These are phyloP conservation scores for Venturia effusa DNA, from an alignment of 2,329 filamentous ascomycete species.

Conservation along the genomic window DNA sequence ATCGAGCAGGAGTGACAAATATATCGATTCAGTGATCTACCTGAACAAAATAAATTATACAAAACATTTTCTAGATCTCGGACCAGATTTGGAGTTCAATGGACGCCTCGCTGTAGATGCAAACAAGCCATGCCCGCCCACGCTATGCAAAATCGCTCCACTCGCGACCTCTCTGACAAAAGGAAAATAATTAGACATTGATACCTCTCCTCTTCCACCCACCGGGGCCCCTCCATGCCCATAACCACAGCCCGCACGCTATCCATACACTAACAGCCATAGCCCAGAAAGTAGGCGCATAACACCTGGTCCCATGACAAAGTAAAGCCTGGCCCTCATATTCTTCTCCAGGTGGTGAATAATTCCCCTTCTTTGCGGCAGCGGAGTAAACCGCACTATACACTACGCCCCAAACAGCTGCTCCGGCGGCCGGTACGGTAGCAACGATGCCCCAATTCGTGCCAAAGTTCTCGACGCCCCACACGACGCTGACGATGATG, in stretches of 20 bases:
- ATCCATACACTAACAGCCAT: slow-evolving; percentile 72
- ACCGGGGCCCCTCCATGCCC: slow-evolving; percentile 68
- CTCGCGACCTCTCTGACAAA: background rate
- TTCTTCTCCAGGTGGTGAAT: slow-evolving; percentile 22
- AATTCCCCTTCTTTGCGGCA: slow-evolving; percentile 40
- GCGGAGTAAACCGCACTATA: slow-evolving; percentile 74
- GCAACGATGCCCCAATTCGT: slow-evolving; percentile 97
- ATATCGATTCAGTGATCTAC: no score
- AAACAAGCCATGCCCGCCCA: background rate
- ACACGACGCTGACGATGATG: slow-evolving; percentile 91
- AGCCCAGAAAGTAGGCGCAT: slow-evolving; percentile 73
- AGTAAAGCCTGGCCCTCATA: slow-evolving; percentile 43
- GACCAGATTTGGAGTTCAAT: no score
- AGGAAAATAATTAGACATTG: slow-evolving; percentile 39
- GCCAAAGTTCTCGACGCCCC: slow-evolving; percentile 97
- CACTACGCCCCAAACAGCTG: slow-evolving; percentile 81
- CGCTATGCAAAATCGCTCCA: background rate
- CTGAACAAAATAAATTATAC: no score
- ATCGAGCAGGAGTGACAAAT: no score
- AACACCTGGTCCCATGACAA: slow-evolving; percentile 76
- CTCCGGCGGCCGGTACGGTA: slow-evolving; percentile 79
- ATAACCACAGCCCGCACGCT: slow-evolving; percentile 59
- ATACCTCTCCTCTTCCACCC: slow-evolving; percentile 72
- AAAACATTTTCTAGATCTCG: no score
- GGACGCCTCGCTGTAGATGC: background rate